These are phyloP conservation scores for Carex arenaria DNA, from an alignment of 202 grass and related monocot genomes.

Conservation along the genomic window DNA sequence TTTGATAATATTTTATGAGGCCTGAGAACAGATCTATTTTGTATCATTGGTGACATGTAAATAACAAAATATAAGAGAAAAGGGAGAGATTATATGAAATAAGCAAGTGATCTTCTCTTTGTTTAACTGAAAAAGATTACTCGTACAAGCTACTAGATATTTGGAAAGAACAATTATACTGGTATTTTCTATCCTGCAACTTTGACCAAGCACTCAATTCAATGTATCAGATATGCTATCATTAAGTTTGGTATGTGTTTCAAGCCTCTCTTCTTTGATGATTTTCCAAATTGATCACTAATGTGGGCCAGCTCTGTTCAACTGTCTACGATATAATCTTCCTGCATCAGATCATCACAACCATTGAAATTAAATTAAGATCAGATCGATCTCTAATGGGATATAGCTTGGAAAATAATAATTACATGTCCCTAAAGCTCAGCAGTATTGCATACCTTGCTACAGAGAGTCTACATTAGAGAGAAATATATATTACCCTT, in stretches of 20 bases:
- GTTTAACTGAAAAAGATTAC: not conserved
- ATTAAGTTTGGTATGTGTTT: not conserved
- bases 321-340: slow-evolving; percentile 3
- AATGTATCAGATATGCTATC: not conserved
- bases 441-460: too few species aligned
- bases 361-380: not conserved
- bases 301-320: not conserved
- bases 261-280: not conserved
- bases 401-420: too few species aligned
- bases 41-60: not conserved
- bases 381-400: too few species aligned
- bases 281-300: not conserved
- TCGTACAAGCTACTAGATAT: not conserved
- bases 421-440: too few species aligned
- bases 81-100: not conserved
- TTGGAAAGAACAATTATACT: not conserved
- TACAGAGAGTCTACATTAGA: too few species aligned
- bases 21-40: not conserved
- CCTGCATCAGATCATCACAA: slow-evolving; percentile 10
- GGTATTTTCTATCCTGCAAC: not conserved
- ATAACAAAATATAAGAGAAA: not conserved
- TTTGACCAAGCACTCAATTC: not conserved
- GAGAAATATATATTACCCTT: slow-evolving; percentile 9
- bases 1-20: not conserved
- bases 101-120: not conserved